phyloP scores from a whole-genome alignment of 441 rosid species.

The Melastoma candidum region DNA sequence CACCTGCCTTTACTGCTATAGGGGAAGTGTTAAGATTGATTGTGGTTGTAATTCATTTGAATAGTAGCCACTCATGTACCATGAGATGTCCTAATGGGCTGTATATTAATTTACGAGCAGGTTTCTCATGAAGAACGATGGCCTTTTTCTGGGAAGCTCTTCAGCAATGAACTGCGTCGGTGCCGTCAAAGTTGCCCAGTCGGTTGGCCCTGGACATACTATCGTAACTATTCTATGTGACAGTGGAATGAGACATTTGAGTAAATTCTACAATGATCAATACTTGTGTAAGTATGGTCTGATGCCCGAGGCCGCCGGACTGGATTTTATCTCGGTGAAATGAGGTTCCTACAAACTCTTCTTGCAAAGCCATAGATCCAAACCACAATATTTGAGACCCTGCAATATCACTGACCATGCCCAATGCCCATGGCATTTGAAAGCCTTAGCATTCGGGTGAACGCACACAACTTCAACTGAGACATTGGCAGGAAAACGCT shows the following conservation, averaged over 20 bases:
- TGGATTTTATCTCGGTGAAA: constrained; percentile 51
- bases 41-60: too few relatives aligned
- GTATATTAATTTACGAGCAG: constrained; percentile 22
- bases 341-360: too few relatives aligned
- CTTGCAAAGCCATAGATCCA: too few relatives aligned
- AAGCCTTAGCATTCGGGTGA: too few relatives aligned
- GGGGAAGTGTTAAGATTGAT: too few relatives aligned
- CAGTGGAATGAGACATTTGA: constrained; percentile 87
- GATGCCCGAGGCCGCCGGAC: constrained; percentile 56
- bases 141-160: constrained; percentile 91
- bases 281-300: constrained; percentile 53
- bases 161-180: constrained; percentile 98
- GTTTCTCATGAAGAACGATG: constrained; percentile 80
- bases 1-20: too few relatives aligned
- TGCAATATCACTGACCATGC: too few relatives aligned
- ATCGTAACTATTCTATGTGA: constrained; percentile 89
- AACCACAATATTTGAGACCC: too few relatives aligned
- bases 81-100: neutral
- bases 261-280: constrained; percentile 60
- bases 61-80: too few relatives aligned
- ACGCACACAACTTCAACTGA: too few relatives aligned
- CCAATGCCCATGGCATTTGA: too few relatives aligned
- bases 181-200: constrained; percentile 73
- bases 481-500: too few relatives aligned
- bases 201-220: constrained; percentile 76